These are phyloP conservation scores for Endothia cerciana DNA, from an alignment of 2,329 filamentous ascomycete species.

Conservation along the genomic window DNA sequence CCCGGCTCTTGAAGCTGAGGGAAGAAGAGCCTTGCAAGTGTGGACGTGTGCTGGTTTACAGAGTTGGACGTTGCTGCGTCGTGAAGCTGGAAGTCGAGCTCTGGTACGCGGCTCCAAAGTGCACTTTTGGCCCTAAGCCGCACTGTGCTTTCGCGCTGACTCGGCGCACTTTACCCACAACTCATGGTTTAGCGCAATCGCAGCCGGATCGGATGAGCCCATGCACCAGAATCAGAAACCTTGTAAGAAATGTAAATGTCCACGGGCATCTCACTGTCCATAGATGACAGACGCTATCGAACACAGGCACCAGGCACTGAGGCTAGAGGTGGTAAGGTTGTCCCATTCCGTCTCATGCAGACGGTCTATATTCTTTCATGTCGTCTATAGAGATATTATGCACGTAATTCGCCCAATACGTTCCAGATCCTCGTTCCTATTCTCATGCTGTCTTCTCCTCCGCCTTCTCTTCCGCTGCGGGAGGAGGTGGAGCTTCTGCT, in stretches of 20 bases:
- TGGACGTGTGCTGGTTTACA: not conserved
- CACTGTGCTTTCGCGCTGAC: not conserved
- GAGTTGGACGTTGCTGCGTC: not conserved
- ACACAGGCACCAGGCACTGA: not conserved
- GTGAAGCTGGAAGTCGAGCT: not conserved
- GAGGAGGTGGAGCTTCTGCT: conserved; percentile 11
- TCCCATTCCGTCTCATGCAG: conserved; percentile 1
- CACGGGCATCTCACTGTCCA: not conserved
- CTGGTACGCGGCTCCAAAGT: not conserved
- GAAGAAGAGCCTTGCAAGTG: not conserved
- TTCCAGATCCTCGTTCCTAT: conserved; percentile 4
- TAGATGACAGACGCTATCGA: not conserved
- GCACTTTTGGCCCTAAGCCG: not conserved
- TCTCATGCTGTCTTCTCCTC: conserved; percentile 21
- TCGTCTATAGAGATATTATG: conserved; percentile 11
- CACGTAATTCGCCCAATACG: not conserved
- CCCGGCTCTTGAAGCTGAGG: not conserved
- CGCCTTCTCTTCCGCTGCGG: conserved; percentile 11
- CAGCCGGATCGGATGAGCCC: too few relatives aligned
- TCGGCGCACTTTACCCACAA: not conserved
- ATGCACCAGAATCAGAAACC: not conserved
- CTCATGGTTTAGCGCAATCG: not conserved
- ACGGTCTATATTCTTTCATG: conserved; percentile 15
- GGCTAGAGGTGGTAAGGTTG: not conserved
- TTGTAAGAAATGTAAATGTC: too few relatives aligned